phyloP scores from a whole-genome alignment of 179 eudicot species.

The Carnegiea gigantea region DNA sequence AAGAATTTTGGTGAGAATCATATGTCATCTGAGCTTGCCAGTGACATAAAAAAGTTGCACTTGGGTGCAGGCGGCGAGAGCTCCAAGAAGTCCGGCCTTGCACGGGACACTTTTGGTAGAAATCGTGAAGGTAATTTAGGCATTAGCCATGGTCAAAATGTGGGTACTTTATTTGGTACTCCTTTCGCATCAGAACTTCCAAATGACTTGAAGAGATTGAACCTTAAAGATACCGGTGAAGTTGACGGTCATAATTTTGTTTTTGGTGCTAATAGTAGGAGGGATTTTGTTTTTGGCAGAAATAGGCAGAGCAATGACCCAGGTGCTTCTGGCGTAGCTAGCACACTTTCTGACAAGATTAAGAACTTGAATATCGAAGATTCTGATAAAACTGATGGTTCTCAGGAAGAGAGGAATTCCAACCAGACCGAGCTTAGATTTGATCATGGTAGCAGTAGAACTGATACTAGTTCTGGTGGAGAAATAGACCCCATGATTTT shows the following conservation, averaged over 20 bases:
- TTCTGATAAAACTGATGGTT: slow-evolving; percentile 15
- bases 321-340: slow-evolving; percentile 32
- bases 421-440: not conserved
- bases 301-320: slow-evolving; percentile 27
- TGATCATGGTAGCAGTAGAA: slow-evolving; percentile 13
- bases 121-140: slow-evolving; percentile 10
- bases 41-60: slow-evolving; percentile 33
- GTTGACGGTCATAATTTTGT: slow-evolving; percentile 20
- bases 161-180: slow-evolving; percentile 14
- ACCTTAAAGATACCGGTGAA: slow-evolving; percentile 36
- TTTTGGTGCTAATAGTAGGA: slow-evolving; percentile 20
- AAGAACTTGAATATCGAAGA: slow-evolving; percentile 48
- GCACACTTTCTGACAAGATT: slow-evolving; percentile 41
- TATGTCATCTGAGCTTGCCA: slow-evolving; percentile 30
- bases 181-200: slow-evolving; percentile 37
- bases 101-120: slow-evolving; percentile 15
- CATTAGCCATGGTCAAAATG: slow-evolving; percentile 20
- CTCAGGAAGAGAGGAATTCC: slow-evolving; percentile 20
- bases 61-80: slow-evolving; percentile 28
- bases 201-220: slow-evolving; percentile 31
- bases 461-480: slow-evolving; percentile 15
- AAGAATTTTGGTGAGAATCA: slow-evolving; percentile 20
- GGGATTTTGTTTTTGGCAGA: slow-evolving; percentile 36
- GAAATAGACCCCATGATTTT: slow-evolving; percentile 34
- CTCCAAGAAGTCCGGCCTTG: slow-evolving; percentile 5